Conservation (phyloP, 139 green algal species). For the Yamagishiella unicocca region DNA sequence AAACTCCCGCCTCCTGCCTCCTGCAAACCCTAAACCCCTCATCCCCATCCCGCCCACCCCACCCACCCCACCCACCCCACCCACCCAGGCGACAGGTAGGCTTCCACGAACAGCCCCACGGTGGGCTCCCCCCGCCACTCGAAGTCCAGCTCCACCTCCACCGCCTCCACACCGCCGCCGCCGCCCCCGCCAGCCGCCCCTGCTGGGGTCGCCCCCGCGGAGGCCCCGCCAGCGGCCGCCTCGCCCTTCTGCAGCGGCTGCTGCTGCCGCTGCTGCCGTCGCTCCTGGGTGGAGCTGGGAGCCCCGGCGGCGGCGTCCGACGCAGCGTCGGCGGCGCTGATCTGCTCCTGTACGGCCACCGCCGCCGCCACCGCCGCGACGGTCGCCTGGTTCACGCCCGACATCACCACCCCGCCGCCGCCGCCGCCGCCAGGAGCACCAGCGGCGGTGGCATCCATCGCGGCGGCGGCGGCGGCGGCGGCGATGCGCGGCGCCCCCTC, state of each 20-base stretch:
- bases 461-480: not conserved
- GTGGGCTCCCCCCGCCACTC: conserved; percentile 24
- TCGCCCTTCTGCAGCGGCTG: not conserved
- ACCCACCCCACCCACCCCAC: not conserved
- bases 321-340: not conserved
- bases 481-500: not conserved
- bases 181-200: not conserved
- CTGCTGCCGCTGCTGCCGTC: not conserved
- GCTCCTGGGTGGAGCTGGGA: not conserved
- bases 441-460: not conserved
- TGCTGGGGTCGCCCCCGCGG: not conserved
- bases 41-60: not conserved
- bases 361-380: conserved; percentile 28
- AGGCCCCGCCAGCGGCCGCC: not conserved
- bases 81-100: conserved; percentile 20
- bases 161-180: not conserved
- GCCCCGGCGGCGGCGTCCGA: not conserved
- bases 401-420: not conserved
- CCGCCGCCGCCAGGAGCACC: not conserved
- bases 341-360: not conserved
- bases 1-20: no score
- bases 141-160: conserved; percentile 50
- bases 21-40: not conserved
- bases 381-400: not conserved
- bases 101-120: conserved; percentile 33